Evolutionary conservation across 495 filamentous ascomycete species (phyloP).

Genomic region (Hyphodiscus hymeniophilus): DNA sequence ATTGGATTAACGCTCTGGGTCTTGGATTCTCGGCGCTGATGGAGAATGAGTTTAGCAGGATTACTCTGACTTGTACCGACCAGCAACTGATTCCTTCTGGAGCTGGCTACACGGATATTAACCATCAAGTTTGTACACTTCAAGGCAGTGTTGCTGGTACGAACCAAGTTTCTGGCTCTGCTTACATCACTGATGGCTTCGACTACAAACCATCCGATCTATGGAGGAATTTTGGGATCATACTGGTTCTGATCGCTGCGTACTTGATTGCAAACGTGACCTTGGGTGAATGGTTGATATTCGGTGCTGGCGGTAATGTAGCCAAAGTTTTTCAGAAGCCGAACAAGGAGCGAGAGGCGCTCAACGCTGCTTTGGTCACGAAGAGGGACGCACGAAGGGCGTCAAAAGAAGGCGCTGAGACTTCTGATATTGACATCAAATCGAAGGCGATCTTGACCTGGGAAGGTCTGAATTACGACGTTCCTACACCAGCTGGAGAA

Average conservation of each 20-base stretch:
- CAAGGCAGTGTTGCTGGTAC: constrained; percentile 13
- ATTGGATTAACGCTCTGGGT: constrained; percentile 71
- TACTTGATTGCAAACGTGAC: constrained; percentile 63
- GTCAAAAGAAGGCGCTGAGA: constrained; percentile 41
- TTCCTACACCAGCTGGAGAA: constrained; percentile 53
- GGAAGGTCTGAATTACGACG: constrained; percentile 53
- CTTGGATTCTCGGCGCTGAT: constrained; percentile 68
- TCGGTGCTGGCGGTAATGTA: constrained; percentile 55
- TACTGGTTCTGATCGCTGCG: constrained; percentile 54
- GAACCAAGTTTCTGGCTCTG: constrained; percentile 28
- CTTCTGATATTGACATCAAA: constrained; percentile 61
- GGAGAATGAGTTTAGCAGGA: constrained; percentile 68
- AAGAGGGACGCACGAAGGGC: constrained; percentile 48
- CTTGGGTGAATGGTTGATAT: constrained; percentile 68
- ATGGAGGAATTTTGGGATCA: constrained; percentile 66
- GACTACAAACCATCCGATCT: constrained; percentile 49
- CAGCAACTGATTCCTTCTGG: constrained; percentile 24
- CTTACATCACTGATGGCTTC: constrained; percentile 31
- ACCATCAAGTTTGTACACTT: constrained; percentile 25
- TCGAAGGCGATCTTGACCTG: constrained; percentile 52
- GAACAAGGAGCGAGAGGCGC: constrained; percentile 56
- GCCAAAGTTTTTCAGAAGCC: constrained; percentile 65
- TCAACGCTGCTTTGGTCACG: constrained; percentile 55
- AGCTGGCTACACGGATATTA: constrained; percentile 31
- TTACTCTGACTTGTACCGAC: constrained; percentile 13